Percentiles rank a stretch among this genome's conserved stretches.
Conservation (phyloP, 1,284 basidiomycete genomes). For the Ceratorhiza oryzae-sativae region DNA sequence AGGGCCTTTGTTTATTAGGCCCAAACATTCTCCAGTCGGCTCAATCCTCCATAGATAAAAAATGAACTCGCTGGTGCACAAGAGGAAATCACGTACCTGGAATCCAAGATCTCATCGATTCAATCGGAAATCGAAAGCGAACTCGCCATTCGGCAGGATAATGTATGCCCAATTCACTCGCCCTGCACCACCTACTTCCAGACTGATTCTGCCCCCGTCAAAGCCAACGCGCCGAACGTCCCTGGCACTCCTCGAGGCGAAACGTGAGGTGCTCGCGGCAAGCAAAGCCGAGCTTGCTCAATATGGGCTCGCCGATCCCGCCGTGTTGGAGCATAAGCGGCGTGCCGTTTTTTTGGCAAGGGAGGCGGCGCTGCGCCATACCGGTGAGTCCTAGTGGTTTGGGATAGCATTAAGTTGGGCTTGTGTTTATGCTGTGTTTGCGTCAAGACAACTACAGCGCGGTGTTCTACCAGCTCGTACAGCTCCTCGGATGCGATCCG, state of each 20-base stretch:
- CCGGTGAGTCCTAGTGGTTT: conserved; percentile 61
- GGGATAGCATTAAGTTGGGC: not conserved
- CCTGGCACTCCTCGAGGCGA: conserved; percentile 58
- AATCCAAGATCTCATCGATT: conserved; percentile 49
- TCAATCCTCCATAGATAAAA: conserved; percentile 58
- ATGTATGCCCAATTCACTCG: conserved; percentile 56
- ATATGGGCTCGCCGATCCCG: conserved; percentile 84
- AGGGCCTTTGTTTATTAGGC: conserved; percentile 43
- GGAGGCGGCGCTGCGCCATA: conserved; percentile 84
- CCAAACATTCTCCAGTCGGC: not conserved
- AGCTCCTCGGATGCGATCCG: conserved; percentile 28
- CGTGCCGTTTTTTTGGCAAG: conserved; percentile 74
- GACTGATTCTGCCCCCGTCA: not conserved
- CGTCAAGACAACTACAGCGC: conserved; percentile 37
- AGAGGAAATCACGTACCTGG: conserved; percentile 57
- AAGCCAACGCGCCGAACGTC: not conserved
- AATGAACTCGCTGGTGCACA: conserved; percentile 64
- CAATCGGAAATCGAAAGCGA: conserved; percentile 60
- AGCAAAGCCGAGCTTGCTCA: conserved; percentile 73
- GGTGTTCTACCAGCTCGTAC: conserved; percentile 30
- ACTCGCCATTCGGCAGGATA: conserved; percentile 65
- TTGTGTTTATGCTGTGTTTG: not conserved
- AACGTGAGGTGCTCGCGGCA: conserved; percentile 55
- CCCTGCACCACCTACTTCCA: not conserved
- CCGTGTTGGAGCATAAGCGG: conserved; percentile 75